phyloP scores from a whole-genome alignment of 306 rosid species.

The Quillaja saponaria region DNA sequence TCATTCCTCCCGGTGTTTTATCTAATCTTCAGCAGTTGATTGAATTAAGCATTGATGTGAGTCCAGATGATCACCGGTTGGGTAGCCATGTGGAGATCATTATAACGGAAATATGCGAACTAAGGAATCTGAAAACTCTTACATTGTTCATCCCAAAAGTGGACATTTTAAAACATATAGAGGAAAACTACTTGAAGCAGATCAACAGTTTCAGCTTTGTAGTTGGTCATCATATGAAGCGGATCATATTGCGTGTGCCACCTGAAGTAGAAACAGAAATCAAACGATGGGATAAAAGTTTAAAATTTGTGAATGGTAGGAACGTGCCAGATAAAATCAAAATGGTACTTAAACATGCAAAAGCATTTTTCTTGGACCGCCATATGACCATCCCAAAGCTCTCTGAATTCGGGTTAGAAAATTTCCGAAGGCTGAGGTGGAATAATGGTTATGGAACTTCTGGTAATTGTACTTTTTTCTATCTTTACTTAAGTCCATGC shows the following conservation, averaged over 20 bases:
- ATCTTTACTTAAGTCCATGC: too few species aligned
- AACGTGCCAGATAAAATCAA: neutral
- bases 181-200: too few species aligned
- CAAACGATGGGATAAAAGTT: neutral
- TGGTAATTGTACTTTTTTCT: too few species aligned
- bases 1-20: conserved; percentile 7
- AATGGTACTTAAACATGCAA: neutral
- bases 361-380: conserved; percentile 5
- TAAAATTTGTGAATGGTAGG: conserved; percentile 9
- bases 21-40: neutral
- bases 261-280: neutral
- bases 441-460: too few species aligned
- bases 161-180: neutral
- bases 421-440: neutral
- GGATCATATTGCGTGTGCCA: conserved; percentile 13
- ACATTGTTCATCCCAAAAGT: neutral
- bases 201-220: neutral
- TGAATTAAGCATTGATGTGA: conserved; percentile 15
- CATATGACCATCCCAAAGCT: neutral
- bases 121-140: neutral
- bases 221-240: neutral
- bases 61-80: conserved; percentile 18
- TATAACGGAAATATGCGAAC: neutral
- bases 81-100: neutral
- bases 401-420: neutral